phyloP scores from a whole-genome alignment of 441 rosid genomes.

The Brassica balearica region DNA sequence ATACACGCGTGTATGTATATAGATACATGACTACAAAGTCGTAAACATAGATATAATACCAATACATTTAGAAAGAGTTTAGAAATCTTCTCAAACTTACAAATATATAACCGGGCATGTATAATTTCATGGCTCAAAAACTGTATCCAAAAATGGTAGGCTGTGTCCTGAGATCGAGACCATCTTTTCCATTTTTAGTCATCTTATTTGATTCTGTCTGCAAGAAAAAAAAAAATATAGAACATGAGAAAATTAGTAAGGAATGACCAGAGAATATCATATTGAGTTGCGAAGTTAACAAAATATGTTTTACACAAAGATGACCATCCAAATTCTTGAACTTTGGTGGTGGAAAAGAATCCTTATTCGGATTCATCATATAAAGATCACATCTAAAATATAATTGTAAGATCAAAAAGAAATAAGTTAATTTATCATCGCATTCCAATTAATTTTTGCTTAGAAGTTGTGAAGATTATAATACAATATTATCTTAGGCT shows the following conservation, averaged over 20 bases:
- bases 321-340: slow-evolving; percentile 9
- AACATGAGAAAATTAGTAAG: neutral
- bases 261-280: neutral
- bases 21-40: neutral
- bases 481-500: neutral
- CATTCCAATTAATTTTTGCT: neutral
- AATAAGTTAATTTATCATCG: neutral
- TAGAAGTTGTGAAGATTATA: neutral
- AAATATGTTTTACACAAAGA: neutral
- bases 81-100: neutral
- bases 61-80: slow-evolving; percentile 8
- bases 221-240: neutral
- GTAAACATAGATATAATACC: neutral
- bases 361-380: neutral
- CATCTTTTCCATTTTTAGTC: slow-evolving; percentile 7
- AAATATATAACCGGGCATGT: neutral
- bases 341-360: neutral
- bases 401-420: neutral
- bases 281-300: neutral
- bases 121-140: slow-evolving; percentile 12
- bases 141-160: slow-evolving; percentile 11
- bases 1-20: neutral
- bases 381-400: neutral
- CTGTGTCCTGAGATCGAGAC: neutral
- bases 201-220: slow-evolving; percentile 21